These are phyloP conservation scores for Holtermannia corniformis DNA, from an alignment of 768 basidiomycete species.

Conservation along the genomic window DNA sequence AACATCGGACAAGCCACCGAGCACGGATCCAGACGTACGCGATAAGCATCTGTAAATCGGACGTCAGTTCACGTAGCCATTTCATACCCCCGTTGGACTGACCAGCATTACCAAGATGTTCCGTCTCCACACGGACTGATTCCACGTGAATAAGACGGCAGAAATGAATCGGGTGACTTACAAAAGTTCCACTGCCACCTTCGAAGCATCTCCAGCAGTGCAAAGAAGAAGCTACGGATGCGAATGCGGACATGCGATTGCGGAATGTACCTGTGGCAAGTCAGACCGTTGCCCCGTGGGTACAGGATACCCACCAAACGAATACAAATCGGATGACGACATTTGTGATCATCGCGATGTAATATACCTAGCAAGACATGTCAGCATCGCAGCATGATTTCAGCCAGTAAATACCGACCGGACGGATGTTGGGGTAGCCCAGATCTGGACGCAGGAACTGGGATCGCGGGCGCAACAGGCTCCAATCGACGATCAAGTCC, in stretches of 20 bases:
- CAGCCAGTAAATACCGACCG: slow-evolving; percentile 4
- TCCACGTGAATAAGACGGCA: neutral
- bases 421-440: slow-evolving; percentile 53
- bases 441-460: slow-evolving; percentile 64
- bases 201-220: slow-evolving; percentile 63
- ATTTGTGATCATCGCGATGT: slow-evolving; percentile 53
- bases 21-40: slow-evolving; percentile 2
- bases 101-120: slow-evolving; percentile 86
- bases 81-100: slow-evolving; percentile 63
- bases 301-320: slow-evolving; percentile 46
- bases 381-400: neutral
- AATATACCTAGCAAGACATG: slow-evolving; percentile 24
- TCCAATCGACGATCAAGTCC: slow-evolving; percentile 92
- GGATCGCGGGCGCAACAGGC: slow-evolving; percentile 54
- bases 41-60: neutral
- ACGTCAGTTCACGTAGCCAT: neutral
- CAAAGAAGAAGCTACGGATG: slow-evolving; percentile 59
- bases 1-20: too few relatives aligned
- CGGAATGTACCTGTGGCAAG: slow-evolving; percentile 52
- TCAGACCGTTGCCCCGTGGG: neutral
- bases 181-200: slow-evolving; percentile 90
- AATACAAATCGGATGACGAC: slow-evolving; percentile 69
- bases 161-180: slow-evolving; percentile 42
- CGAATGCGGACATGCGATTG: slow-evolving; percentile 45
- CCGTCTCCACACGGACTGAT: slow-evolving; percentile 72